Evolutionary conservation across 228 moss, liverwort and hornwort species (phyloP).

Genomic region (Sphagnum magellanicum): DNA sequence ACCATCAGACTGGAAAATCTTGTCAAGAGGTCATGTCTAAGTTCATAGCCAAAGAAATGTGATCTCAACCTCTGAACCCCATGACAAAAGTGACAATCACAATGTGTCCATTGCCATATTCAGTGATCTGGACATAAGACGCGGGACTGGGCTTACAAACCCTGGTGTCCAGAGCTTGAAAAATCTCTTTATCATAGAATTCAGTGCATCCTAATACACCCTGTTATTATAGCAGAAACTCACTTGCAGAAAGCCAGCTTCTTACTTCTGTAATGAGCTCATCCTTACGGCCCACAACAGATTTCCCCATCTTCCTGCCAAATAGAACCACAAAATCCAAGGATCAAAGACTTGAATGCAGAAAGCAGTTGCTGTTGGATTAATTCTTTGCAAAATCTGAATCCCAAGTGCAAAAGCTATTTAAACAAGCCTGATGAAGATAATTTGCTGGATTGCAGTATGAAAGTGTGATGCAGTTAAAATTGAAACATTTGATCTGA

Average conservation of each 20-base stretch:
- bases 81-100: background rate
- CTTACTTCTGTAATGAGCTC: conserved; percentile 65
- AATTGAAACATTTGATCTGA: background rate
- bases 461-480: background rate
- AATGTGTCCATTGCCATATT: background rate
- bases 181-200: background rate
- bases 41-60: background rate
- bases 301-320: conserved; percentile 62
- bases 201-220: background rate
- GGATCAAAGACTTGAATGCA: background rate
- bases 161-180: background rate
- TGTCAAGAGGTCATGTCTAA: no score
- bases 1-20: no score
- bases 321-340: background rate
- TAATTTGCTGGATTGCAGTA: background rate
- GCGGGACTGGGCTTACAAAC: background rate
- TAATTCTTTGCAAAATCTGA: no score
- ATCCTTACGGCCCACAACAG: conserved; percentile 65
- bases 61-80: background rate
- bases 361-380: no score
- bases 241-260: conserved; percentile 58
- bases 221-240: background rate
- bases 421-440: background rate
- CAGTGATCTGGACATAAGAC: background rate
- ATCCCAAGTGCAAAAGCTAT: background rate